phyloP scores from a whole-genome alignment of 352 stramenopile species.

The Peronosclerospora sorghi region DNA sequence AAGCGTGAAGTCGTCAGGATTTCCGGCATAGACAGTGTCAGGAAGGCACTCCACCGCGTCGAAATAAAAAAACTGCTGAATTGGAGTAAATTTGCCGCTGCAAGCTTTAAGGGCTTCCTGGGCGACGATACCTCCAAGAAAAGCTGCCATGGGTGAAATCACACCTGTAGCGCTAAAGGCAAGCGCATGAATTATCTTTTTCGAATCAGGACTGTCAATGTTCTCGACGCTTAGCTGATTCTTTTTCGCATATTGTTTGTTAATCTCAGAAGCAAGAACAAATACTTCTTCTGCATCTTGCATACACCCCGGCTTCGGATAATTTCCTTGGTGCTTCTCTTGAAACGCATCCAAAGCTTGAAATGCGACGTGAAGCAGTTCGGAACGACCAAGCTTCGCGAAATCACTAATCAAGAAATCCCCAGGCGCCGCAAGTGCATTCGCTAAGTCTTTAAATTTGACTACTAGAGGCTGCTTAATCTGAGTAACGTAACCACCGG shows the following conservation, averaged over 20 bases:
- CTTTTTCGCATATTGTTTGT: constrained; percentile 57
- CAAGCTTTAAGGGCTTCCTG: constrained; percentile 98
- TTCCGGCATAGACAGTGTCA: constrained; percentile 46
- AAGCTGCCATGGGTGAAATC: constrained; percentile 93
- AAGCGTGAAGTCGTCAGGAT: constrained; percentile 45
- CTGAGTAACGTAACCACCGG: constrained; percentile 87
- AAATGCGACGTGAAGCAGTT: constrained; percentile 86
- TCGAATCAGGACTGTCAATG: constrained; percentile 51
- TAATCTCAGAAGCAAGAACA: constrained; percentile 54
- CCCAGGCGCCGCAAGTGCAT: constrained; percentile 80
- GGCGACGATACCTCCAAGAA: constrained; percentile 94
- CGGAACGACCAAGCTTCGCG: constrained; percentile 91
- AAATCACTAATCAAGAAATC: constrained; percentile 97
- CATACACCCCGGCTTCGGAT: constrained; percentile 83
- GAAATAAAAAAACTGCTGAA: constrained; percentile 99
- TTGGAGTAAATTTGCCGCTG: constrained; percentile 97
- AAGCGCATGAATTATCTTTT: constrained; percentile 68
- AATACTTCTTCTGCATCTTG: constrained; percentile 84
- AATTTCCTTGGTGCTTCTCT: constrained; percentile 51
- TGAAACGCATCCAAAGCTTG: constrained; percentile 83
- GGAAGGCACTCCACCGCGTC: constrained; percentile 95
- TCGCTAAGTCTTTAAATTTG: constrained; percentile 87
- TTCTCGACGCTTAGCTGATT: constrained; percentile 53
- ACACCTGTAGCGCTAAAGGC: constrained; percentile 84
- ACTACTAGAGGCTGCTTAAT: constrained; percentile 92